Evolutionary conservation across 2,329 filamentous ascomycete species (phyloP), one percentile per base, ranked within the genome.

Genomic region (Trichoderma sp.): DNA sequence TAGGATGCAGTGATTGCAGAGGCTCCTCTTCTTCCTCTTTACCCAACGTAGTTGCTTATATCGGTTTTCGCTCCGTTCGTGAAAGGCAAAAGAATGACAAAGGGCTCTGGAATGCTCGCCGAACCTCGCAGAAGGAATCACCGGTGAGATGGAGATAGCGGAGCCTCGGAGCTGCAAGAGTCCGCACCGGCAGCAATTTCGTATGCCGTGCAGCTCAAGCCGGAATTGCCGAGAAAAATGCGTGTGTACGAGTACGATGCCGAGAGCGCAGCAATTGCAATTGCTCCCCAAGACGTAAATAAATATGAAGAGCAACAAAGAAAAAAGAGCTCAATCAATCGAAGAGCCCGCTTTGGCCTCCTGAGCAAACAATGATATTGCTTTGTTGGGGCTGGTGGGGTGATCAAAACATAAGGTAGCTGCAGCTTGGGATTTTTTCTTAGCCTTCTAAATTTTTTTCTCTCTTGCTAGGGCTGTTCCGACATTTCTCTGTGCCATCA

Each of bases 131-230:
- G 61, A 70, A 70, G 30, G 20, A 55, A 26, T 28, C 20, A 34
- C 43, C 43, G 55, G 67, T 69, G 50, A 23, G 61, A 50, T 71
- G 70, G 70, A 71, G 57, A 68, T 71, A 68, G 57, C 70, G 70
- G 70, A 68, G 64, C 64, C 50, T 71, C 70, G 70, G 70, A 71
- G 70, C 63, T 62, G 55, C 13, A 20, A 39, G 55, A 63, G 57
- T 68, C 70, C 70, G 70, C 32, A 34, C 34, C 32, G 39, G 34
- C 34, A 30, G 28, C 28, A 32, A 62, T 28, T 50, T 64, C 20
- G 43, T n/a, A 34, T 47, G 20, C 39, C 47, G 59, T 53, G 62
- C 20, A 17, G 20, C 30, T 23, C 63, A 20, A 55, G 11, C 30
- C 34, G 47, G 63, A 26, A 66, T 66, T 55, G 20, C 47, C 50